These are phyloP conservation scores for Pseudocercospora vitis DNA, from an alignment of 2,329 filamentous ascomycete species.

Conservation along the genomic window DNA sequence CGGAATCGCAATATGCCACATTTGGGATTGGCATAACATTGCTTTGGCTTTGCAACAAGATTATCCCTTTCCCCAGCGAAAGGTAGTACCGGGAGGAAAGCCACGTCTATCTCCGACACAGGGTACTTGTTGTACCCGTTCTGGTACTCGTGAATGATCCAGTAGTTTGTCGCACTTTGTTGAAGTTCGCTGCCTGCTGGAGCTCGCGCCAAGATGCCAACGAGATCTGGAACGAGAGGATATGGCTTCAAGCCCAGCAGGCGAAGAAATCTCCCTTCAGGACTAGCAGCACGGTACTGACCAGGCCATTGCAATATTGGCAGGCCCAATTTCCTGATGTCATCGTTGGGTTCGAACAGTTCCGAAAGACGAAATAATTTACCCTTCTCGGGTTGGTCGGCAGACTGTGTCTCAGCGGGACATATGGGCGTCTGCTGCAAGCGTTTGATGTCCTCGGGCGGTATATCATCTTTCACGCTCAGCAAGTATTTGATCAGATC, in stretches of 20 bases:
- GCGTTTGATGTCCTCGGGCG: slow-evolving; percentile 73
- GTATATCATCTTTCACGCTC: slow-evolving; percentile 87
- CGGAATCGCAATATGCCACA: slow-evolving; percentile 78
- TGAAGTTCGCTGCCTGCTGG: slow-evolving; percentile 61
- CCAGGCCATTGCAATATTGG: slow-evolving; percentile 83
- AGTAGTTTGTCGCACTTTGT: slow-evolving; percentile 74
- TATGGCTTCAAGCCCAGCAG: slow-evolving; percentile 70
- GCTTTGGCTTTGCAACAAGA: slow-evolving; percentile 67
- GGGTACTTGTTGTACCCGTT: slow-evolving; percentile 72
- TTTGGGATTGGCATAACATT: slow-evolving; percentile 79
- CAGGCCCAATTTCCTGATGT: slow-evolving; percentile 67
- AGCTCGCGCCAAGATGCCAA: slow-evolving; percentile 71
- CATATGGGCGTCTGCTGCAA: slow-evolving; percentile 78
- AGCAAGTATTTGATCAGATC: slow-evolving; percentile 93
- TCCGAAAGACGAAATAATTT: slow-evolving; percentile 70
- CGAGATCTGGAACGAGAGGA: slow-evolving; percentile 71
- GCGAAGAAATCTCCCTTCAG: slow-evolving; percentile 73
- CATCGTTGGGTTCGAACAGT: slow-evolving; percentile 75
- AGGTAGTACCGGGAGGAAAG: slow-evolving; percentile 71
- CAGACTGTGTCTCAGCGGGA: slow-evolving; percentile 64
- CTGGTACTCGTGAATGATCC: slow-evolving; percentile 73
- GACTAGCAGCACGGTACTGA: slow-evolving; percentile 62
- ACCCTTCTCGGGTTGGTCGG: slow-evolving; percentile 34
- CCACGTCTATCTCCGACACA: slow-evolving; percentile 48
- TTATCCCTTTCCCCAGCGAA: slow-evolving; percentile 53